Evolutionary conservation across 148 eudicot genomes (phyloP).

Genomic region (Fallopia convolvulus): DNA sequence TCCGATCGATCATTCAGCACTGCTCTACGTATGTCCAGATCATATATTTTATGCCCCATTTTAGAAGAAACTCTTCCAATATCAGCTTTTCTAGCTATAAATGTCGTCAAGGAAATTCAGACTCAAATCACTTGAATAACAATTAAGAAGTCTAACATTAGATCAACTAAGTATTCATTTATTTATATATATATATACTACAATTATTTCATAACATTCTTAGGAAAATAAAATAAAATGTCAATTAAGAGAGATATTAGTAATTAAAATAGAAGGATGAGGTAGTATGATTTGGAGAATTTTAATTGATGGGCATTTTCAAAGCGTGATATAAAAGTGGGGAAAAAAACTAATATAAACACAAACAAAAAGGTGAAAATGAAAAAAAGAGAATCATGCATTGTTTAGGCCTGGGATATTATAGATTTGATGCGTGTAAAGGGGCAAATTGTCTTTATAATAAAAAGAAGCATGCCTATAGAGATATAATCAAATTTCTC

Average conservation of each 20-base stretch:
- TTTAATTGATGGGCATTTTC: background rate
- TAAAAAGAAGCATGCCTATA: conserved; percentile 10
- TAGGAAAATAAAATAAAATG: no score
- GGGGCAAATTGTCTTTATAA: conserved; percentile 4
- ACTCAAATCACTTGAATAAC: no score
- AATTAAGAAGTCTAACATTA: no score
- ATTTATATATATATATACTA: no score
- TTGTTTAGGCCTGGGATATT: conserved; percentile 4
- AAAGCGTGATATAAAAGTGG: conserved; percentile 1
- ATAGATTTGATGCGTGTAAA: conserved; percentile 9
- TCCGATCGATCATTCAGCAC: no score
- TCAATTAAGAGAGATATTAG: no score
- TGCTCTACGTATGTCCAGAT: no score
- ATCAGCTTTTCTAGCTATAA: no score
- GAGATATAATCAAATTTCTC: conserved; percentile 5
- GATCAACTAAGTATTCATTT: no score
- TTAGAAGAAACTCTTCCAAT: no score
- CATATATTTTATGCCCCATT: no score
- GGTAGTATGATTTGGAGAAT: background rate
- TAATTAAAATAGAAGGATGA: background rate
- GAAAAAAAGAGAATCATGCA: conserved; percentile 6
- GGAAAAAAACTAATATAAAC: background rate
- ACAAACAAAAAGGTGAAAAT: background rate
- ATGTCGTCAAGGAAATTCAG: no score
- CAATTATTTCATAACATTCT: background rate